Base-by-base conservation (phyloP, 805 yeast species). In the Sugiyamaella americana region DNA sequence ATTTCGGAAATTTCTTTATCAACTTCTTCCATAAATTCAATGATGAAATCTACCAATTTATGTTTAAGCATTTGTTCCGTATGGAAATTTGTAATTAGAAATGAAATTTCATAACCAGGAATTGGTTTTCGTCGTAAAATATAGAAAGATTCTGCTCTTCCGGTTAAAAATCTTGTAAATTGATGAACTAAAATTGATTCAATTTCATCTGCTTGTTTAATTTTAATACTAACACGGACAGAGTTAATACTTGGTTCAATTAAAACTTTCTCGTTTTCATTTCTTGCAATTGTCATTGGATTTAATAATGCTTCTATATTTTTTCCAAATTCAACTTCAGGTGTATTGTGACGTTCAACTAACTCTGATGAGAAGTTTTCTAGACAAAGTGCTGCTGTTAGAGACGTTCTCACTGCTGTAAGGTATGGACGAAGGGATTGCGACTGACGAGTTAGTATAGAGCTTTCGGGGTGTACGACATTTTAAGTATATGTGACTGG, bases 11-110 rank as follows among this genome's bases (percentile, higher is more conserved):
- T 93, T 67, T 93, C 98, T 71, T 88, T 91, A 67, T 93, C 98
- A 17, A 93, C 98, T 61, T 89, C 98, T 67, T 93, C 98, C 98
- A 93, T 89, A 66, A 93, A 93, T 70, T 93, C 98, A 57, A 93
- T 87, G 57, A 93, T 89, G 66, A 93, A 93, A 66, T 93, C 98
- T 38, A 93, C 95, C 58, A 93, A 76, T 68, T 93, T 93, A 59
- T 84, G 89, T 70, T 93, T 91, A 69, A 89, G 77, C 96, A 93
- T 87, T 55, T 84, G 83, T 66, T 91, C 96, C 8, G 96, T 88
- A 67, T 93, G 98, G 68, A 81, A 82, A 68, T 91, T 93, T 38
- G 98, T 91, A 57, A 93, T 79, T 61, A 93, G 73, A 63, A 93
- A 93, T 19, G 96, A 87, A 53, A 93, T 88, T 62, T 91, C 96